A percentile compares a stretch with the other conserved stretches of the same genome.
These are phyloP conservation scores for Trypanosoma scelopori DNA, from an alignment of 208 protist genomes.

Conservation along the genomic window DNA sequence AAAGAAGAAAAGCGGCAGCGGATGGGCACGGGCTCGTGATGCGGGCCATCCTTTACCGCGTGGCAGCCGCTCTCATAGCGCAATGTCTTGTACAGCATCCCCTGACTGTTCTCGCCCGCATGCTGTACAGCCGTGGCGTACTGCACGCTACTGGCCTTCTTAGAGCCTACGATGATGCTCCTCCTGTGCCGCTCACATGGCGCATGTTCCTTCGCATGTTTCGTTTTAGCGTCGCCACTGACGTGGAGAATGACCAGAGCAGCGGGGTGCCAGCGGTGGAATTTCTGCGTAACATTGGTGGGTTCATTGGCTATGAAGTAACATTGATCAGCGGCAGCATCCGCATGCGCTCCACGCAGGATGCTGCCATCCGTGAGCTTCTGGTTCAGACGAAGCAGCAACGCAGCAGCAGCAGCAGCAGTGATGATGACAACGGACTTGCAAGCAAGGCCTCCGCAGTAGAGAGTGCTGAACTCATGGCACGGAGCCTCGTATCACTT, in stretches of 20 bases:
- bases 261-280: conserved; percentile 40
- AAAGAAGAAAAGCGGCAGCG: conserved; percentile 15
- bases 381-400: conserved; percentile 23
- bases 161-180: conserved; percentile 39
- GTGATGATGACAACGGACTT: neutral
- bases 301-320: conserved; percentile 44
- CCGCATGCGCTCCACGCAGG: conserved; percentile 38
- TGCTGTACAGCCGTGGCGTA: conserved; percentile 67
- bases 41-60: conserved; percentile 78
- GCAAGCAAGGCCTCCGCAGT: conserved; percentile 30
- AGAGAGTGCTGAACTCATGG: conserved; percentile 63
- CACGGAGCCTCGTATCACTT: conserved; percentile 33
- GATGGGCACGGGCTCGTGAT: conserved; percentile 44
- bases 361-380: conserved; percentile 38
- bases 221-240: neutral
- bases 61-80: conserved; percentile 51
- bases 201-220: conserved; percentile 2
- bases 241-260: conserved; percentile 7
- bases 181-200: conserved; percentile 5
- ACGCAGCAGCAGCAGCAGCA: conserved; percentile 6
- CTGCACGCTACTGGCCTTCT: conserved; percentile 68
- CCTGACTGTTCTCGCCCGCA: conserved; percentile 56
- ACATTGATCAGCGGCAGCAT: conserved; percentile 38
- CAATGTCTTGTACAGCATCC: conserved; percentile 77
- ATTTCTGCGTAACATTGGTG: conserved; percentile 43